Conservation (phyloP, 208 protist genomes). For the Wallacemonas rigidus region DNA sequence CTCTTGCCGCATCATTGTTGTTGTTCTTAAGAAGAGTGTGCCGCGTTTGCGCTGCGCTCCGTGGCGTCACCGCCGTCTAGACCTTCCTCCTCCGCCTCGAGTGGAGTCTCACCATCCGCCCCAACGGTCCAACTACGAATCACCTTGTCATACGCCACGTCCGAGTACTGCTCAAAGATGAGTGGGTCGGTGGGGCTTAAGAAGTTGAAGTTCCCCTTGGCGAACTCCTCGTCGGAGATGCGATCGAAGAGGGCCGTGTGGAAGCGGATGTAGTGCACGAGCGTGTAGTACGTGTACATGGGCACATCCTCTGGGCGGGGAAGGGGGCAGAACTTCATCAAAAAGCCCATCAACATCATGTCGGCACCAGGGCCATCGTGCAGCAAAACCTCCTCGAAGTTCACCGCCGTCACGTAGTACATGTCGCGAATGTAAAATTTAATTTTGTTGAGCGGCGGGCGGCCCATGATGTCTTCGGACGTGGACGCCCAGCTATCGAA, state of each 20-base stretch:
- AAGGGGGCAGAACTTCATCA: slow-evolving; percentile 90
- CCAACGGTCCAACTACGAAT: slow-evolving; percentile 66
- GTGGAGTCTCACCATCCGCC: slow-evolving; percentile 19
- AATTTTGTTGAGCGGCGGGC: slow-evolving; percentile 85
- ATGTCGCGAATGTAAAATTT: slow-evolving; percentile 90
- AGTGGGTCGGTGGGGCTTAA: slow-evolving; percentile 75
- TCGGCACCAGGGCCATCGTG: slow-evolving; percentile 81
- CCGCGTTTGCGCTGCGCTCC: no score
- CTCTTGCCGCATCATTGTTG: no score
- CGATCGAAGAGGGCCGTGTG: slow-evolving; percentile 90
- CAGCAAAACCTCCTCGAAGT: slow-evolving; percentile 88
- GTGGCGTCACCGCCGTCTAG: background rate
- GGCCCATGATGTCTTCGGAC: slow-evolving; percentile 87
- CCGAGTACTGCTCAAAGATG: slow-evolving; percentile 81
- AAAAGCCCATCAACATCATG: slow-evolving; percentile 87
- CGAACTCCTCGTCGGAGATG: slow-evolving; percentile 78
- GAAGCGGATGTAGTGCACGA: slow-evolving; percentile 92
- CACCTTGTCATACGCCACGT: slow-evolving; percentile 68
- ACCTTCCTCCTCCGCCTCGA: slow-evolving; percentile 22
- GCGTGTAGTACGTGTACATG: slow-evolving; percentile 90
- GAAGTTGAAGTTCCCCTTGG: slow-evolving; percentile 92
- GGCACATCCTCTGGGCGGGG: slow-evolving; percentile 88
- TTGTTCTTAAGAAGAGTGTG: no score
- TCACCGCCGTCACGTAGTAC: slow-evolving; percentile 90
- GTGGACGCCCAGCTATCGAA: slow-evolving; percentile 85